phyloP scores from a whole-genome alignment of 345 rosid species.

The Erodium maritimum region DNA sequence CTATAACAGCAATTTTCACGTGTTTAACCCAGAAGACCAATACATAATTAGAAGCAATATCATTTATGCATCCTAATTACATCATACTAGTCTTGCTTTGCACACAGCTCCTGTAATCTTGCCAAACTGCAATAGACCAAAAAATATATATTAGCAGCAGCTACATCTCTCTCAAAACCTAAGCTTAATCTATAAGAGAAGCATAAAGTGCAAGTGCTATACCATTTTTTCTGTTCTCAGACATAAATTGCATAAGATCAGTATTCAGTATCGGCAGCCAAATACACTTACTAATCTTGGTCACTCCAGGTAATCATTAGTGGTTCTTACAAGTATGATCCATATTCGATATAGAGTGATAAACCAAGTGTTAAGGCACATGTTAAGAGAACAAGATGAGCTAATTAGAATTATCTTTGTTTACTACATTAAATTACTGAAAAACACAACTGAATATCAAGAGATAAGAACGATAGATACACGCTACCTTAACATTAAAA shows the following conservation, averaged over 20 bases:
- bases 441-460: neutral
- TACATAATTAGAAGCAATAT: neutral
- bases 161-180: neutral
- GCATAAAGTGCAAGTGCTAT: neutral
- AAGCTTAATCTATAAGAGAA: neutral
- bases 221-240: too few species aligned
- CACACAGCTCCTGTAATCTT: slow-evolving; percentile 44
- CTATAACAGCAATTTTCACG: neutral
- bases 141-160: neutral
- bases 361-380: slow-evolving; percentile 1
- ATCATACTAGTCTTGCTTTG: slow-evolving; percentile 9
- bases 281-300: too few species aligned
- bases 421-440: neutral
- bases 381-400: neutral
- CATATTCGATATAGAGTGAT: neutral
- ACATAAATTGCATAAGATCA: too few species aligned
- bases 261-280: too few species aligned
- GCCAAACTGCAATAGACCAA: slow-evolving; percentile 28
- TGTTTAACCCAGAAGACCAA: neutral
- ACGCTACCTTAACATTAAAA: neutral
- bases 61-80: neutral
- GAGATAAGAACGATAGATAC: neutral
- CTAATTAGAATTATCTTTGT: neutral
- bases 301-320: too few species aligned
- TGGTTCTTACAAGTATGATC: neutral